A percentile compares a stretch with the other conserved stretches of the same genome.
Conservation (phyloP, 179 eudicot genomes). For the Gypsophila paniculata region DNA sequence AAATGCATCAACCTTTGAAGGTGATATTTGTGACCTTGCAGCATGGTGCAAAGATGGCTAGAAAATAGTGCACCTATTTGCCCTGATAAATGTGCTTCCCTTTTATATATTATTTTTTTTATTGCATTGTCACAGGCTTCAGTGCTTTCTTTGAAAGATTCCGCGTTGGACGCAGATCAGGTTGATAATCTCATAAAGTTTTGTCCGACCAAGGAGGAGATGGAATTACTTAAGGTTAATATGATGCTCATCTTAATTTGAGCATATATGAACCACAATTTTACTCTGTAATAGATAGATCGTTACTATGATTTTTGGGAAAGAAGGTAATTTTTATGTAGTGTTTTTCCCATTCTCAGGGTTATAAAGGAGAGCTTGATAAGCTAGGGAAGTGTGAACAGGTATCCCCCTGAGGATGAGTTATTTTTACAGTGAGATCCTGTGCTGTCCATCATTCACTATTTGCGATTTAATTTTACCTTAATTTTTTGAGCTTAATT, state of each 20-base stretch:
- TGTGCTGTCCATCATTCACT: not conserved
- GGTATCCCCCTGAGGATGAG: slow-evolving; percentile 19
- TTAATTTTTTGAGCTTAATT: not conserved
- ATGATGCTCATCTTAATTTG: not conserved
- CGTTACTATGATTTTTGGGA: not conserved
- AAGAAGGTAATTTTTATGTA: not conserved
- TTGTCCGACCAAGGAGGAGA: slow-evolving; percentile 54
- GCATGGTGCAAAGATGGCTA: too few relatives aligned
- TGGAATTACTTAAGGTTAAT: slow-evolving; percentile 41
- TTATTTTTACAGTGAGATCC: not conserved
- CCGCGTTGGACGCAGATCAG: slow-evolving; percentile 47
- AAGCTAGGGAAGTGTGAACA: slow-evolving; percentile 44
- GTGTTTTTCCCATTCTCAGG: slow-evolving; percentile 12
- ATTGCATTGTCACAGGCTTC: slow-evolving; percentile 27
- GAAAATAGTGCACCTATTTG: too few relatives aligned
- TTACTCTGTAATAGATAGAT: not conserved
- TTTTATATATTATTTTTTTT: too few relatives aligned
- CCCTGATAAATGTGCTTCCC: too few relatives aligned
- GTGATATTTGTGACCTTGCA: not conserved
- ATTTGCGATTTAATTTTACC: not conserved
- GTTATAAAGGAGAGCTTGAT: slow-evolving; percentile 34
- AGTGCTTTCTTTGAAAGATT: slow-evolving; percentile 38
- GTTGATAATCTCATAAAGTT: slow-evolving; percentile 49
- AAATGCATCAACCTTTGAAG: not conserved
- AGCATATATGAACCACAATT: not conserved